A percentile compares a stretch with the other conserved stretches of the same genome.
Conservation (phyloP, 2,329 filamentous ascomycete species). For the Alternaria conjuncta region DNA sequence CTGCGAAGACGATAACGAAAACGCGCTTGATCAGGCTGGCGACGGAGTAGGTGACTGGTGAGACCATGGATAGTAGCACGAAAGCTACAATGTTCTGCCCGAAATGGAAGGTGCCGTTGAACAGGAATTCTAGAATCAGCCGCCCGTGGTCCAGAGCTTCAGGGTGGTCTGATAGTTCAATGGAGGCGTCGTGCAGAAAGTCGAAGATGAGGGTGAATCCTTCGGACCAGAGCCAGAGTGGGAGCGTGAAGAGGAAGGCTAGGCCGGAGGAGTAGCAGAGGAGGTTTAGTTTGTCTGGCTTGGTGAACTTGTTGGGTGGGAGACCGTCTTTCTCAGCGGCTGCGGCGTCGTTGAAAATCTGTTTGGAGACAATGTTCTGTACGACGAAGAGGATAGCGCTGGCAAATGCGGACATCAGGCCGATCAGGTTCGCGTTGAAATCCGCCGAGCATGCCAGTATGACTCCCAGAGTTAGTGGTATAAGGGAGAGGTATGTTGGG, state of each 20-base stretch:
- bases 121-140: constrained; percentile 82
- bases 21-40: constrained; percentile 96
- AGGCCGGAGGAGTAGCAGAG: constrained; percentile 96
- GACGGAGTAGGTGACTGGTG: constrained; percentile 95
- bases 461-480: constrained; percentile 93
- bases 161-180: constrained; percentile 78
- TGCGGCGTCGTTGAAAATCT: constrained; percentile 93
- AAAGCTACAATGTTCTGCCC: constrained; percentile 96
- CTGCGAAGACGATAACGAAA: constrained; percentile 92
- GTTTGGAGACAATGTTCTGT: constrained; percentile 98
- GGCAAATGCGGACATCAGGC: constrained; percentile 85
- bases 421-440: constrained; percentile 85
- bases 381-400: constrained; percentile 96
- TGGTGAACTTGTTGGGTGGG: constrained; percentile 66
- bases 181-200: constrained; percentile 79
- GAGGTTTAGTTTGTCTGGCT: constrained; percentile 95
- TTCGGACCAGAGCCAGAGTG: constrained; percentile 93
- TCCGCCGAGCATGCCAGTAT: constrained; percentile 95
- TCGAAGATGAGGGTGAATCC: constrained; percentile 79
- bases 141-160: constrained; percentile 70
- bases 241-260: constrained; percentile 84
- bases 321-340: constrained; percentile 77
- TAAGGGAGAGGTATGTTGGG: constrained; percentile 75
- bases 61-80: constrained; percentile 87
- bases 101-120: constrained; percentile 97